These are phyloP conservation scores for Fomitopsis pulvina DNA, from an alignment of 768 basidiomycete species.

Conservation along the genomic window DNA sequence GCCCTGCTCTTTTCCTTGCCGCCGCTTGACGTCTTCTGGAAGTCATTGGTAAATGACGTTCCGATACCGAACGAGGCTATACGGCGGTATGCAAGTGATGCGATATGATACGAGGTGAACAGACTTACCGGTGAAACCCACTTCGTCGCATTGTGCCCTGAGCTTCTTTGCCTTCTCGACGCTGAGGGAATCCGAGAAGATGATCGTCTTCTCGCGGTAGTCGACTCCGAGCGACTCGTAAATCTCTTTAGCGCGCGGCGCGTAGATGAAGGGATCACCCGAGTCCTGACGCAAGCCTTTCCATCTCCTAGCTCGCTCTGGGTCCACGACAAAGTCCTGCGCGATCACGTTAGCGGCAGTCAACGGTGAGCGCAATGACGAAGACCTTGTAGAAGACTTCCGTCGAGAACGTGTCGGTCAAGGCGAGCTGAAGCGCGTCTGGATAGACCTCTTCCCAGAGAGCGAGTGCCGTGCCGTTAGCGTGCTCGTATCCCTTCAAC, in stretches of 20 bases:
- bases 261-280: conserved; percentile 84
- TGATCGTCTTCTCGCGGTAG: conserved; percentile 53
- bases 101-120: not conserved
- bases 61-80: conserved; percentile 91
- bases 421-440: conserved; percentile 55
- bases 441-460: conserved; percentile 81
- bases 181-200: conserved; percentile 81
- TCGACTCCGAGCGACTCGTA: conserved; percentile 72
- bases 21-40: conserved; percentile 38
- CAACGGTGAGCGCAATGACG: not conserved
- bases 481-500: conserved; percentile 71
- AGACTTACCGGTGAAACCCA: conserved; percentile 59
- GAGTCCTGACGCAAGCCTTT: conserved; percentile 87
- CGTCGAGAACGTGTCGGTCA: conserved; percentile 95
- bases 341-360: not conserved
- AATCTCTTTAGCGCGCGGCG: conserved; percentile 59
- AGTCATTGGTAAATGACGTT: conserved; percentile 90
- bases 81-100: conserved; percentile 1
- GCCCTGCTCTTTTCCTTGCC: conserved; percentile 64
- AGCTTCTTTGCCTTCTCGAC: conserved; percentile 65
- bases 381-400: conserved; percentile 73
- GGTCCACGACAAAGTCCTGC: conserved; percentile 54
- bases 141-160: conserved; percentile 61
- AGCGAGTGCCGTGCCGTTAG: conserved; percentile 67
- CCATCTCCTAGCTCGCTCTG: conserved; percentile 66